Evolutionary conservation across 73 alveolate genomes (phyloP), one percentile per base, ranked within the genome.

Genomic region (Paramecium bursaria): DNA sequence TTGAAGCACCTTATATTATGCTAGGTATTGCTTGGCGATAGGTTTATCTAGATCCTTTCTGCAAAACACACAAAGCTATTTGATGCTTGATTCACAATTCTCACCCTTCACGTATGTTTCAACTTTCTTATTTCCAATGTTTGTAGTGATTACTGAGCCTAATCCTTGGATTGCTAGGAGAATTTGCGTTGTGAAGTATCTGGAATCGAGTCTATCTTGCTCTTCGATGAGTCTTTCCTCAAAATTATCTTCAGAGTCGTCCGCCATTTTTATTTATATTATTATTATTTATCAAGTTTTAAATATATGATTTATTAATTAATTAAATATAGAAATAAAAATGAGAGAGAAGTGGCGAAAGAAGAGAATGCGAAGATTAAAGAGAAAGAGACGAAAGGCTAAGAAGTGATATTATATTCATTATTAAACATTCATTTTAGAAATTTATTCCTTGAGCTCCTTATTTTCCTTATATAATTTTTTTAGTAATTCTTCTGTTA

Each of bases 21-120:
- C 97, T 21, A 94, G 85, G 21, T 75, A 50, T 19, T 47, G 27
- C 51, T 89, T 85, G 17, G 88, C 92, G 0, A 87, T 13, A 17
- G 98, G 97, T 52, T 87, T 67, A 13, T 76, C 92, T 17, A 85
- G 85, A 74, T 94, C 98, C 33, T 74, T 88, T 54, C 90, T 55
- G 15, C 89, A 79, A 22, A 49, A 23, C 46, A 44, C 14, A 54
- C 75, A 53, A 3, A 79, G 48, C 11, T 79, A 74, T 46, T 79
- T 79, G 17, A 79, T 29, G 13, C 49, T 23, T 21, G 50, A 57
- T 73, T 79, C 89, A 13, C 79, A 67, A 46, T 79, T 61, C 19
- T 61, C 74, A 4, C 89, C 89, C 46, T 79, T 79, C 3, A 57
- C 89, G 54, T 79, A 79, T 10, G 54, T 50, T 33, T 79, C 77